Base-by-base conservation (phyloP, 495 filamentous ascomycete genomes). In the Penicillium dipodomyicola region DNA sequence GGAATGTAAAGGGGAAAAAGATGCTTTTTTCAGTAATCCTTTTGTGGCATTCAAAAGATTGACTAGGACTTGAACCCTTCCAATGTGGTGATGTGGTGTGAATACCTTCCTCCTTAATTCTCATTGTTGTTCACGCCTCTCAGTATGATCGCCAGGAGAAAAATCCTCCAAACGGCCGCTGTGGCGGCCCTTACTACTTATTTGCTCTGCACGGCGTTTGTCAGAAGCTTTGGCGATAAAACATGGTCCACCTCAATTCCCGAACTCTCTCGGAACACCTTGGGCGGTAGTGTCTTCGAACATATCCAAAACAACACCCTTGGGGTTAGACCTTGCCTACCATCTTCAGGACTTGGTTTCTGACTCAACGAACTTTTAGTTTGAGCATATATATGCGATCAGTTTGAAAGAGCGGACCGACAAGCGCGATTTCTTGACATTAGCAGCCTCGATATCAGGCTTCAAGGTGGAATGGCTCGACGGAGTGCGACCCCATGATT, bases 341-440 rank as follows among this genome's bases (percentile, higher is more conserved):
- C 40, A 0, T 30, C 10, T 49, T 1, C 8, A 17, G 15, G 47
- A 41, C 3, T 14, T 41, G 5, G 25, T 39, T 50, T 39, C 11
- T 42, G 4, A 52, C 17, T 43, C 9, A 1, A 6, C 12, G 0
- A 3, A 23, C 33, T 70, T 17, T 35, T 35, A 72, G 69, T 72
- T 72, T 50, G 48, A 70, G 32, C 65, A 72, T 41, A 54, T 88
- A 27, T 82, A 84, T 59, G 83, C 84, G 44, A 79, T 89, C 47
- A 84, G 82, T 45, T 70, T 89, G 29, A 79, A 81, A 5, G 72
- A 76, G 20, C 76, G 86, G 19, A 78, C 80, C 8, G 86, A 89
- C 58, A 82, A 85, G 29, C 80, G 82, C 22, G 84, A 89, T 74
- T 81, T 77, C 10, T 73, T 87, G 49, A 68, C 71, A 3, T 65